phyloP scores from a whole-genome alignment of 495 filamentous ascomycete species.

The Xylaria curta region DNA sequence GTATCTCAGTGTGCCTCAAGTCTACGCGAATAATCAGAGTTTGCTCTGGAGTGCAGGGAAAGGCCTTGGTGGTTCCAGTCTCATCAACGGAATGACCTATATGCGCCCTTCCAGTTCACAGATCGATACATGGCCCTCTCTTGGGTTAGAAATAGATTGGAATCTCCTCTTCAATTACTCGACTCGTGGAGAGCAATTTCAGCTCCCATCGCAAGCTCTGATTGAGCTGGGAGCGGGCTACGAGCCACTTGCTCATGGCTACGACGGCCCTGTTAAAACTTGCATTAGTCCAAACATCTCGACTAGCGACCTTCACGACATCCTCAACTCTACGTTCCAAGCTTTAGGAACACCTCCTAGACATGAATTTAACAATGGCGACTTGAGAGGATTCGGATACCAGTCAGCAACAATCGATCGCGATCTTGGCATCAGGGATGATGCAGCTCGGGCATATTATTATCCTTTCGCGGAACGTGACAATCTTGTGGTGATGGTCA shows the following conservation, averaged over 20 bases:
- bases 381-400: constrained; percentile 8
- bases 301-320: constrained; percentile 13
- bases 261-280: constrained; percentile 16
- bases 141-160: constrained; percentile 17
- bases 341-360: constrained; percentile 9
- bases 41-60: constrained; percentile 21
- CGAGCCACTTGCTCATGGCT: neutral
- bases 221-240: constrained; percentile 10
- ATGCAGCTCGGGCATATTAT: constrained; percentile 19
- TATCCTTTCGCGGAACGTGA: constrained; percentile 20
- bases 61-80: constrained; percentile 24
- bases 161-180: constrained; percentile 19
- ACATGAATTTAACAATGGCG: constrained; percentile 10
- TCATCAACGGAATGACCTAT: constrained; percentile 19
- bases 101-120: constrained; percentile 11
- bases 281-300: constrained; percentile 18
- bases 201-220: neutral
- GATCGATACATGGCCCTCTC: constrained; percentile 17
- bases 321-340: constrained; percentile 10
- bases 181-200: constrained; percentile 20
- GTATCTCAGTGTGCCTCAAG: constrained; percentile 19
- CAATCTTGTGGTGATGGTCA: constrained; percentile 23
- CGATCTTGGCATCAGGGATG: constrained; percentile 4
- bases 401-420: constrained; percentile 15
- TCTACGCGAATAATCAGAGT: constrained; percentile 19